A percentile compares a stretch with the other conserved stretches of the same genome.
Conservation (phyloP, 306 rosid genomes). For the Luffa aegyptiaca region DNA sequence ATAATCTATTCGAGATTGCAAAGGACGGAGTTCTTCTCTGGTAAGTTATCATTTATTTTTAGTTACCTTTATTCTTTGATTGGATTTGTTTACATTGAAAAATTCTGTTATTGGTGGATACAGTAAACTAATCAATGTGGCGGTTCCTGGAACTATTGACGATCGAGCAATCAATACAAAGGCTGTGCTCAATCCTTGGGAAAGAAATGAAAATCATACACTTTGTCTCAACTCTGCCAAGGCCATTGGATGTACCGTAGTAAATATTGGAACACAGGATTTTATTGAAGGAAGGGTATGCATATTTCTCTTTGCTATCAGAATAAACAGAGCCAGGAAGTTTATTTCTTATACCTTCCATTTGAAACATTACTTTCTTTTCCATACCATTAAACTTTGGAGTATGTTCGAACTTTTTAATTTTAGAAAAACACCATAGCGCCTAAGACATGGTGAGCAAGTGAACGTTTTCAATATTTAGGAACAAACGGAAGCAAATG, state of each 20-base stretch:
- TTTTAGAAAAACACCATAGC: background rate
- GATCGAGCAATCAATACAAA: conserved; percentile 89
- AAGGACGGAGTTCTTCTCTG: conserved; percentile 97
- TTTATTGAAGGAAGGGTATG: conserved; percentile 97
- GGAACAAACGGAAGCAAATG: background rate
- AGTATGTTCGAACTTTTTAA: background rate
- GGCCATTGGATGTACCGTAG: conserved; percentile 97
- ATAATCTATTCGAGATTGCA: conserved; percentile 76
- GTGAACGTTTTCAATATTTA: background rate
- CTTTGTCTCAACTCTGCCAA: conserved; percentile 97
- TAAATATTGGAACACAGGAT: conserved; percentile 95
- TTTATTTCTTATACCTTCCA: background rate
- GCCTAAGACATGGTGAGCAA: background rate
- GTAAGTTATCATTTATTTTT: conserved; percentile 20
- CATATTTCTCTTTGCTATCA: conserved; percentile 12
- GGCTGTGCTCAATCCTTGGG: conserved; percentile 92
- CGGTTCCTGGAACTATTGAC: conserved; percentile 90
- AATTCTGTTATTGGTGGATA: conserved; percentile 14
- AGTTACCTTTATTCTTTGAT: background rate
- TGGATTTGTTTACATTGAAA: background rate
- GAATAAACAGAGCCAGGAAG: background rate
- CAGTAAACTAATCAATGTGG: conserved; percentile 97
- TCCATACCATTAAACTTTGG: background rate
- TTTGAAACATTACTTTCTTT: background rate
- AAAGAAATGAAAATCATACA: conserved; percentile 94